These are phyloP conservation scores for Aurantiochytrium sp. DNA, from an alignment of 108 stramenopile species.

Conservation along the genomic window DNA sequence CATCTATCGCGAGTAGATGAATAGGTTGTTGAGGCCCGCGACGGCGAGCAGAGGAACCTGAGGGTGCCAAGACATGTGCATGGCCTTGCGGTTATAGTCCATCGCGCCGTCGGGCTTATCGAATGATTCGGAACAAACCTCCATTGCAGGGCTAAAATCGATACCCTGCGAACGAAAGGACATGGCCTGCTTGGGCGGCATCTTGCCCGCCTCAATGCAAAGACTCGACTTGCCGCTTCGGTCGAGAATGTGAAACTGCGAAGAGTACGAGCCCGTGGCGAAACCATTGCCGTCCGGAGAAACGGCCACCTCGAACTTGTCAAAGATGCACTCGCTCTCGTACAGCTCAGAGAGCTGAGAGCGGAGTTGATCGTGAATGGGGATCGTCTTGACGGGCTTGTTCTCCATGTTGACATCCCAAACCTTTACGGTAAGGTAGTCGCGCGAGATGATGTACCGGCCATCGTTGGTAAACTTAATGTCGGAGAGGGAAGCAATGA, in stretches of 20 bases:
- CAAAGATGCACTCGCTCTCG: constrained; percentile 61
- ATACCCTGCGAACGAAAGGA: background rate
- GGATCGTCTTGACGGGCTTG: constrained; percentile 41
- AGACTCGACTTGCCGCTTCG: background rate
- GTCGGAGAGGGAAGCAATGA: constrained; percentile 53
- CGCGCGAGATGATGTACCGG: constrained; percentile 48
- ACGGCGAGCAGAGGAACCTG: constrained; percentile 34
- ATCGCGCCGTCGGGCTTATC: background rate
- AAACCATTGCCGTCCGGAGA: constrained; percentile 41
- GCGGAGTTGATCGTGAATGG: constrained; percentile 51
- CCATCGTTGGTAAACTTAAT: constrained; percentile 43
- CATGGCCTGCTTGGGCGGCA: constrained; percentile 3
- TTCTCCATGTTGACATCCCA: constrained; percentile 55
- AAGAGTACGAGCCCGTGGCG: constrained; percentile 48
- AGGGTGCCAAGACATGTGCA: constrained; percentile 52
- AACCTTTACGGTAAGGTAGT: constrained; percentile 58
- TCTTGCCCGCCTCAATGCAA: background rate
- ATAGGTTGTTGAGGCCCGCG: constrained; percentile 46
- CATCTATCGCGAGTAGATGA: constrained; percentile 26
- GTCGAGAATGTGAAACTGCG: constrained; percentile 14
- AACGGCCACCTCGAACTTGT: constrained; percentile 59
- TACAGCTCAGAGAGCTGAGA: constrained; percentile 48
- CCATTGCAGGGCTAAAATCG: background rate
- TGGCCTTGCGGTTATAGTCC: constrained; percentile 41
- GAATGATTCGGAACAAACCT: background rate